phyloP scores from a whole-genome alignment of 371 early-diverging fungal genomes.

The Mucor velutinosus region DNA sequence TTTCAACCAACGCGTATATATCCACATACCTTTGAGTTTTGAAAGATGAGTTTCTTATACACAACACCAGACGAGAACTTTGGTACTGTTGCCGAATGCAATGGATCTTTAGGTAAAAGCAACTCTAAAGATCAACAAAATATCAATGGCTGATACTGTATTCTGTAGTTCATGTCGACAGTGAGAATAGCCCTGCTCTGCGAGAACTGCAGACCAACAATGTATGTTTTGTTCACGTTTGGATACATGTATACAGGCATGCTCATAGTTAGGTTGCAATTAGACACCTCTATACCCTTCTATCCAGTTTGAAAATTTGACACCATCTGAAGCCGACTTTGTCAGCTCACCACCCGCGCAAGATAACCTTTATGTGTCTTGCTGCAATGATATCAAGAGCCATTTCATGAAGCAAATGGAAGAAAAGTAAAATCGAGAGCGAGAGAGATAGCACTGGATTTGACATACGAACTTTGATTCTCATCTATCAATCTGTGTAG shows the following conservation, averaged over 20 bases:
- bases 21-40: neutral
- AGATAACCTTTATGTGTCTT: neutral
- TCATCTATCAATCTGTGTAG: neutral
- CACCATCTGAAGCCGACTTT: constrained; percentile 4
- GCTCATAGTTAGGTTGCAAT: neutral
- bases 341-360: neutral
- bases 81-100: constrained; percentile 23
- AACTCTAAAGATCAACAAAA: neutral
- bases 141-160: neutral
- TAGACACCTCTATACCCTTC: constrained; percentile 29
- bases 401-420: neutral
- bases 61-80: constrained; percentile 12
- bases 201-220: constrained; percentile 6
- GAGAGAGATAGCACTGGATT: no score
- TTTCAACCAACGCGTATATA: neutral
- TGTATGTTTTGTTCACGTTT: neutral
- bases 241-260: neutral
- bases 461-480: no score
- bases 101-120: constrained; percentile 15
- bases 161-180: constrained; percentile 16
- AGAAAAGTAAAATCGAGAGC: constrained; percentile 13
- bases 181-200: constrained; percentile 2
- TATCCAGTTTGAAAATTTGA: constrained; percentile 9
- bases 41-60: constrained; percentile 4
- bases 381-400: neutral